Base-by-base conservation (phyloP, 176 grass and related monocot species). In the Alopecurus myosuroides region DNA sequence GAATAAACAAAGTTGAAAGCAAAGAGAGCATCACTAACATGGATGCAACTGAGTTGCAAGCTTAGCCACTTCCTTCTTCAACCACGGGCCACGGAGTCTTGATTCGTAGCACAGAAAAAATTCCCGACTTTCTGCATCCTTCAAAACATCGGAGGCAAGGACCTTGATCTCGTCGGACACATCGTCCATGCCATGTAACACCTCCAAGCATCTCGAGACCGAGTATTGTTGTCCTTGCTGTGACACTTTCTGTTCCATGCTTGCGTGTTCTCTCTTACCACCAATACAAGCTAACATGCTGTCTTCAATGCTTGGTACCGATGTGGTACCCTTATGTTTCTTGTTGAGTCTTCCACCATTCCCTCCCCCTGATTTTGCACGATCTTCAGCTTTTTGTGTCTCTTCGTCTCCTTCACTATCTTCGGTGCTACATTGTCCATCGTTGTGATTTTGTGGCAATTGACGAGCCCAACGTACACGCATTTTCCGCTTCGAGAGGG, bases 1-100 rank as follows among this genome's bases (percentile, higher is more conserved):
- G 12, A 71, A 71, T 14, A 26, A 44, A 71, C 17, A 71, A 39
- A 44, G 39, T 71, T 71, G 39, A 36, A 56, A 6, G 74, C 33
- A n/a, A 77, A 57, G 34, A 39, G 1, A 77, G 3, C 1, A 23
- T 5, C 12, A 77, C 22, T 26, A 17, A 57, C 74, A 77, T 26
- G 6, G 20, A 52, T 20, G 1, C 22, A 53, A 20, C 15, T 71
- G 68, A 44, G 68, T 18, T 51, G 33, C 29, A 76, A 84, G 40
- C 30, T 84, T 84, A 10, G 18, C 73, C 33, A 84, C 82, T 76
- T 84, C 70, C 70, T 84, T 74, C 53, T 83, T 84, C 70, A 76
- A 50, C 82, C 70, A 84, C n/a, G 76, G 50, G 50, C 70, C 56
- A 50, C 30, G 56, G 11, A 76, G 56, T 25, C 41, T 64, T 64